A percentile compares a stretch with the other conserved stretches of the same genome.
phyloP scores from a whole-genome alignment of 2,329 filamentous ascomycete species.

The Coniella lustricola region DNA sequence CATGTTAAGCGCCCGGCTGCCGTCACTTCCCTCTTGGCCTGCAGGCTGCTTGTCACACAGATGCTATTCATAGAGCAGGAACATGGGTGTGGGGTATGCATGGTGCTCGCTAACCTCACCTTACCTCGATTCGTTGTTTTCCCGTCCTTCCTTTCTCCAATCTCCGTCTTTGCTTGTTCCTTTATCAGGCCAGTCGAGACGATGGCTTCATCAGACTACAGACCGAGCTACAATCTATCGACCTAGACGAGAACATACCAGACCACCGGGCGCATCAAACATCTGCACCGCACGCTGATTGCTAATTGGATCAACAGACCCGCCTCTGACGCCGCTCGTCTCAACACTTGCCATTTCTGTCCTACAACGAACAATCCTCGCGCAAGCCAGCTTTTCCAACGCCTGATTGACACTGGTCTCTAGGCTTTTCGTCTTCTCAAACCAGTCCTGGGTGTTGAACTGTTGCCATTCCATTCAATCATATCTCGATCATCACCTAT shows the following conservation, averaged over 20 bases:
- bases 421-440: slow-evolving; percentile 2
- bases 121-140: not conserved
- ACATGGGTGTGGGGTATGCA: not conserved
- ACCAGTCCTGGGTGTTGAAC: slow-evolving; percentile 15
- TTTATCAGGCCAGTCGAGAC: too few relatives aligned
- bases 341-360: slow-evolving; percentile 29
- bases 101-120: slow-evolving; percentile 5
- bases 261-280: too few relatives aligned
- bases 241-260: too few relatives aligned
- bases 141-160: not conserved
- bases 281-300: too few relatives aligned
- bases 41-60: slow-evolving; percentile 15
- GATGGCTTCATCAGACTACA: too few relatives aligned
- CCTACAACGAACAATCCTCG: slow-evolving; percentile 29
- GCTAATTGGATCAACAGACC: slow-evolving; percentile 31
- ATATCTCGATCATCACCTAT: too few relatives aligned
- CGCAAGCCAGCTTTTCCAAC: slow-evolving; percentile 39
- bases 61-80: slow-evolving; percentile 10
- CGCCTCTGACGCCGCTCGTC: slow-evolving; percentile 39
- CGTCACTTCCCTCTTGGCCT: slow-evolving; percentile 9
- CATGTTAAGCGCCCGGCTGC: slow-evolving; percentile 15
- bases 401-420: slow-evolving; percentile 34
- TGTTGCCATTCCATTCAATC: not conserved
- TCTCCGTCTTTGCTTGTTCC: too few relatives aligned
- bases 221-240: too few relatives aligned